phyloP scores from a whole-genome alignment of 2,329 filamentous ascomycete species.

The Diaporthe sp. region DNA sequence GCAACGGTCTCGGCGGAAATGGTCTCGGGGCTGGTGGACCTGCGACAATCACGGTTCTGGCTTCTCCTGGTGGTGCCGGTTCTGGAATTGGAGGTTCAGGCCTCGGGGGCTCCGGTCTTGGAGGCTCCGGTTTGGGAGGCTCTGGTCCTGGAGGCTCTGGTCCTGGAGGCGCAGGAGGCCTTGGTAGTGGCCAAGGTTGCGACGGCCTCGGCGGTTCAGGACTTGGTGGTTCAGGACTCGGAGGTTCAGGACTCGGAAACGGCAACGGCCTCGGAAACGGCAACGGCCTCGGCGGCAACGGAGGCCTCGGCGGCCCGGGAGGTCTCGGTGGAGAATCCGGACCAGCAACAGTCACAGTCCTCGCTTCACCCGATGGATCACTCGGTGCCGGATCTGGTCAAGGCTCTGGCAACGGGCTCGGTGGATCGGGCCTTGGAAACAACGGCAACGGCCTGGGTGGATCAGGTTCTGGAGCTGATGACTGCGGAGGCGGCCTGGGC shows the following conservation, averaged over 20 bases:
- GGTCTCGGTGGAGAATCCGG: slow-evolving; percentile 32
- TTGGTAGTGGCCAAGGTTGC: slow-evolving; percentile 23
- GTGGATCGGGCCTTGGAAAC: slow-evolving; percentile 26
- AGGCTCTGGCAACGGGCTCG: slow-evolving; percentile 28
- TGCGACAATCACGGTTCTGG: slow-evolving; percentile 36
- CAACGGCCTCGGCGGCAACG: slow-evolving; percentile 32
- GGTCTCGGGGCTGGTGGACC: slow-evolving; percentile 37
- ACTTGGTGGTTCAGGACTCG: slow-evolving; percentile 3
- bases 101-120: slow-evolving; percentile 26
- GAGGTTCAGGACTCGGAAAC: slow-evolving; percentile 17
- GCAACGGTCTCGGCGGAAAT: slow-evolving; percentile 33
- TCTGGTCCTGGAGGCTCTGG: slow-evolving; percentile 22
- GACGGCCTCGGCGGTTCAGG: slow-evolving; percentile 35
- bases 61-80: slow-evolving; percentile 33
- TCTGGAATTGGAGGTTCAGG: slow-evolving; percentile 29
- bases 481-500: slow-evolving; percentile 17
- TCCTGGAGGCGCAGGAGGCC: slow-evolving; percentile 15
- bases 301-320: slow-evolving; percentile 34
- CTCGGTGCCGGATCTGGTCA: slow-evolving; percentile 27
- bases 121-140: slow-evolving; percentile 33
- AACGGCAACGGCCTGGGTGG: slow-evolving; percentile 28
- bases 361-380: slow-evolving; percentile 23
- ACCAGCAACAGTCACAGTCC: slow-evolving; percentile 36
- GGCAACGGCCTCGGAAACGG: slow-evolving; percentile 34
- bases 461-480: slow-evolving; percentile 14